Conservation (phyloP, 2,329 filamentous ascomycete species). For the Triangularia setosa region DNA sequence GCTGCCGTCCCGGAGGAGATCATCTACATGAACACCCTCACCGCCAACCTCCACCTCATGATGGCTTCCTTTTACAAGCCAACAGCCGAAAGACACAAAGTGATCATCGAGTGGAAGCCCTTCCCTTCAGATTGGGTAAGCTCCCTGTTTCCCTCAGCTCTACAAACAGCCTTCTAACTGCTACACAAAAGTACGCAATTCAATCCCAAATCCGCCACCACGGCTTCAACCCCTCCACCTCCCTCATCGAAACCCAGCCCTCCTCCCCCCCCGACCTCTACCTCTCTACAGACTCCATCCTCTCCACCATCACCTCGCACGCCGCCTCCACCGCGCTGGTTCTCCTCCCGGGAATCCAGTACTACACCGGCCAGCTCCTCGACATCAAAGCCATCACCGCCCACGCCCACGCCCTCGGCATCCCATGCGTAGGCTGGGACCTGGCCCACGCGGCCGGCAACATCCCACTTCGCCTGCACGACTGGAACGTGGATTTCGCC, state of each 20-base stretch:
- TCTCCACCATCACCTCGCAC: conserved; percentile 70
- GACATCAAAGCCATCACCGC: conserved; percentile 77
- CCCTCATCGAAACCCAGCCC: conserved; percentile 72
- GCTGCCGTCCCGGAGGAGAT: conserved; percentile 64
- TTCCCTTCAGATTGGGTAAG: conserved; percentile 77
- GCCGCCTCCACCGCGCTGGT: conserved; percentile 69
- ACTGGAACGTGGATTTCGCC: conserved; percentile 89
- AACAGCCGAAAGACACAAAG: conserved; percentile 62
- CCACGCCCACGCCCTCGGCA: conserved; percentile 66
- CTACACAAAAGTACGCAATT: conserved; percentile 57
- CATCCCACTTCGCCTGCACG: conserved; percentile 72
- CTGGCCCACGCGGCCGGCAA: conserved; percentile 85
- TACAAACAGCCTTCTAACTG: background rate
- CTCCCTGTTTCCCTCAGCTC: background rate
- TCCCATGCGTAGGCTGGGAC: conserved; percentile 71
- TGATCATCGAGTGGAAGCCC: conserved; percentile 84
- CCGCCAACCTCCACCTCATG: conserved; percentile 74
- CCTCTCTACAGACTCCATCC: conserved; percentile 66
- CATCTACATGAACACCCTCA: conserved; percentile 84
- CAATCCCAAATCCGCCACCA: conserved; percentile 76
- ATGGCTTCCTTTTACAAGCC: conserved; percentile 83
- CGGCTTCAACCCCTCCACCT: conserved; percentile 59
- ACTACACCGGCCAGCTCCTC: conserved; percentile 85
- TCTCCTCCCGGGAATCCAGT: conserved; percentile 83
- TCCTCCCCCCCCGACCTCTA: conserved; percentile 57